phyloP scores from a whole-genome alignment of 495 filamentous ascomycete species.

The Letharia lupina region DNA sequence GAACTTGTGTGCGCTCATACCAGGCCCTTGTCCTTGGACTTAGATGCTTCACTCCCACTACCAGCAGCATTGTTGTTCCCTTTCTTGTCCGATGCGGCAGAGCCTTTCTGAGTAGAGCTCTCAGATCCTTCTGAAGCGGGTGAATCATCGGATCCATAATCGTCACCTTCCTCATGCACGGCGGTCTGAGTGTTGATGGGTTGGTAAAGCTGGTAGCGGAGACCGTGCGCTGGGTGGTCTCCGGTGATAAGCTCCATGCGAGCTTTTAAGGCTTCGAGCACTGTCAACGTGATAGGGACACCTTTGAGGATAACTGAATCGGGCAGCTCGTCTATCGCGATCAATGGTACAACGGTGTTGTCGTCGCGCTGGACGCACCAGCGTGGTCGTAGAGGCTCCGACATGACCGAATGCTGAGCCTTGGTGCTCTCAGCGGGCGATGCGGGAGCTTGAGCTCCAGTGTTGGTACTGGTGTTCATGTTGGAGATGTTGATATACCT shows the following conservation, averaged over 20 bases:
- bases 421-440: background rate
- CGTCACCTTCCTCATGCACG: background rate
- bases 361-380: slow-evolving; percentile 52
- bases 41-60: background rate
- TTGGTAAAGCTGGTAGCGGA: slow-evolving; percentile 2
- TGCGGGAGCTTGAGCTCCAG: background rate
- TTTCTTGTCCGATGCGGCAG: background rate
- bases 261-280: slow-evolving; percentile 31
- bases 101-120: background rate
- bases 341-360: slow-evolving; percentile 51
- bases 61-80: background rate
- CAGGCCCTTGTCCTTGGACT: background rate
- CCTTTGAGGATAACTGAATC: slow-evolving; percentile 32
- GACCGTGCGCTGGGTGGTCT: slow-evolving; percentile 2
- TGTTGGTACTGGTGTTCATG: background rate
- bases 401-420: slow-evolving; percentile 13
- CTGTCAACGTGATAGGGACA: slow-evolving; percentile 29
- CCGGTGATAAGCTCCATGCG: slow-evolving; percentile 42
- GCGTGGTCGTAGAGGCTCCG: slow-evolving; percentile 30
- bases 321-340: slow-evolving; percentile 59
- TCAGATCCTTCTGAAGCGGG: background rate
- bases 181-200: background rate
- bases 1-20: background rate
- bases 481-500: background rate
- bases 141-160: background rate